Percentiles rank a stretch among this genome's conserved stretches.
These are phyloP conservation scores for Phytophthora tubulina DNA, from an alignment of 352 stramenopile species.

Conservation along the genomic window DNA sequence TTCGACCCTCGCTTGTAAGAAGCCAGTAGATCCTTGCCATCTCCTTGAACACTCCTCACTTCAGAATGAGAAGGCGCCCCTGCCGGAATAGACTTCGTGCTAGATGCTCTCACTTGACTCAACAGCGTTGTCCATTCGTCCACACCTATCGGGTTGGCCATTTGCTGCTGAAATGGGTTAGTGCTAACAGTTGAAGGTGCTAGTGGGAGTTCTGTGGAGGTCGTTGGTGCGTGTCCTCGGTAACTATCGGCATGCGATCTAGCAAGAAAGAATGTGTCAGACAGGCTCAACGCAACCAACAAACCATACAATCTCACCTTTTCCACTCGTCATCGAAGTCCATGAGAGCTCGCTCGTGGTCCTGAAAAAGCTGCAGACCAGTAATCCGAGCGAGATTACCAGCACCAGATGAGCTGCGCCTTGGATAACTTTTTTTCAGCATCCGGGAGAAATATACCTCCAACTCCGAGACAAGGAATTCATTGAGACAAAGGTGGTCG, in stretches of 20 bases:
- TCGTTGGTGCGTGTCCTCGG: conserved; percentile 14
- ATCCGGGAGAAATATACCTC: conserved; percentile 54
- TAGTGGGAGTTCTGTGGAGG: conserved; percentile 3
- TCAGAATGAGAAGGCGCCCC: neutral
- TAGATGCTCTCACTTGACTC: conserved; percentile 38
- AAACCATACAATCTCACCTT: conserved; percentile 35
- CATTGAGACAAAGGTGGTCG: conserved; percentile 56
- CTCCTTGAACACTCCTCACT: conserved; percentile 10
- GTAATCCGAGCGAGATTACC: conserved; percentile 48
- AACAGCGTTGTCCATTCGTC: conserved; percentile 36
- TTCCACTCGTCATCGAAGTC: conserved; percentile 68
- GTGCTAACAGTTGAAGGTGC: conserved; percentile 14
- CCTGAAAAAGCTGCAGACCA: conserved; percentile 54
- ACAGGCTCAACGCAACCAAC: neutral
- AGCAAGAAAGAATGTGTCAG: conserved; percentile 17
- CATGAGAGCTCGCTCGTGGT: conserved; percentile 57
- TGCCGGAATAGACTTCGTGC: conserved; percentile 22
- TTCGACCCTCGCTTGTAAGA: conserved; percentile 46
- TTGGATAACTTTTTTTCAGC: conserved; percentile 18
- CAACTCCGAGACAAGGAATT: conserved; percentile 61
- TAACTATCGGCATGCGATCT: conserved; percentile 42
- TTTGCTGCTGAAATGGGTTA: conserved; percentile 43
- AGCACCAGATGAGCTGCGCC: conserved; percentile 22
- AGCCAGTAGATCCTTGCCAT: conserved; percentile 24
- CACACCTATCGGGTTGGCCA: neutral